Evolutionary conservation across 371 early-diverging fungal species (phyloP), one percentile per base, ranked within the genome.

Genomic region (Paramicrosporidium saccamoebae): DNA sequence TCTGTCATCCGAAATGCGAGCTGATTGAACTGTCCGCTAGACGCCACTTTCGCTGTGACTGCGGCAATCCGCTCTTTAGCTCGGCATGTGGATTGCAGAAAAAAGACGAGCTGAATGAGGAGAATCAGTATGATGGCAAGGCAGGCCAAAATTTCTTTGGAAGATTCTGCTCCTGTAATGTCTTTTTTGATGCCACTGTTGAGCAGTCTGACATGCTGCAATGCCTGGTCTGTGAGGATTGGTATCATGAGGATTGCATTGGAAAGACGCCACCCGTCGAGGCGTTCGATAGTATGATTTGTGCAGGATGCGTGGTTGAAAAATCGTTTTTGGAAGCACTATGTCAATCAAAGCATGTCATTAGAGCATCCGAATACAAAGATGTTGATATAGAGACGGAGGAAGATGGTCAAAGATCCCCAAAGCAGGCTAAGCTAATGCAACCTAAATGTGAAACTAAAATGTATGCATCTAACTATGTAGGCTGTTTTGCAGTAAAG

Each of bases 171-270:
- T 56, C 61, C 48, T 81, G 77, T 37, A 46, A 66, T 28, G 28
- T 39, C 17, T 29, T 31, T 4, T 82, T 78, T 34, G 57, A 72
- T 24, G 64, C 68, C 3, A 50, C 50, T 13, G 48, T 33, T 24
- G 77, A 74, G 30, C 51, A 56, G 10, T 54, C 43, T 8, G 44
- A 46, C 23, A 78, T 82, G 84, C 42, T 60, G 14, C 71, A 75
- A 48, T 82, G 84, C 29, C 36, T 58, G 16, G 27, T 57, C 0
- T 82, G 84, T 37, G 63, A 71, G 32, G 77, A 71, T 33, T 71
- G 68, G 78, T 66, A 60, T 36, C 77, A 78, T 42, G 62, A 67
- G 14, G 33, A 41, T 0, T 81, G 81, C 34, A 68, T 81, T 28
- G 59, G 62, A 15, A 36, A 55, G 14, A n/a, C n/a, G n/a, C n/a